These are phyloP conservation scores for Fraxinus angustifolia DNA, from an alignment of 305 asterid genomes.

Conservation along the genomic window DNA sequence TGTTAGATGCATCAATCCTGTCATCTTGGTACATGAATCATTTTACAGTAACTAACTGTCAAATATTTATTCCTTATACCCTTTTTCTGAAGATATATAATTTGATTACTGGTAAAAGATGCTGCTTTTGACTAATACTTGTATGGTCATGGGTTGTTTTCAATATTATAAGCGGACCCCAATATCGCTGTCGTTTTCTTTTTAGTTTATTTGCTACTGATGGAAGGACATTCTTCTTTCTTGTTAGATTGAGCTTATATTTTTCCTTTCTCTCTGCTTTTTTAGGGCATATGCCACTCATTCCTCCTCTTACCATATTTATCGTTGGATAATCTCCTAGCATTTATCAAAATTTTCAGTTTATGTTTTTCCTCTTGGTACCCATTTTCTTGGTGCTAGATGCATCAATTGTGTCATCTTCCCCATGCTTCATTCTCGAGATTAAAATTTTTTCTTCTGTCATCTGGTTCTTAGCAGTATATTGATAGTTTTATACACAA, in stretches of 20 bases:
- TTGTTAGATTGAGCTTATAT: neutral
- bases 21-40: neutral
- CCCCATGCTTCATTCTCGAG: neutral
- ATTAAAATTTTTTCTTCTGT: neutral
- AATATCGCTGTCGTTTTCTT: neutral
- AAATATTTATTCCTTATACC: neutral
- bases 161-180: neutral
- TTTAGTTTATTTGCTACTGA: neutral
- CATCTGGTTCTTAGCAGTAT: neutral
- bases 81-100: neutral
- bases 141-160: neutral
- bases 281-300: neutral
- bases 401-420: neutral
- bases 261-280: neutral
- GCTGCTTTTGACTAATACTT: neutral
- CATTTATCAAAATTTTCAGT: neutral
- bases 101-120: neutral
- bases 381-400: neutral
- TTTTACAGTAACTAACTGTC: neutral
- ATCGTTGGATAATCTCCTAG: neutral
- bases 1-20: neutral
- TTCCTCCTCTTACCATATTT: neutral
- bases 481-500: neutral
- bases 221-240: neutral
- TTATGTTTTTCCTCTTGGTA: neutral